Evolutionary conservation across 1,284 basidiomycete genomes (phyloP), one percentile per base, ranked within the genome.

Genomic region (Moniliella sp.): DNA sequence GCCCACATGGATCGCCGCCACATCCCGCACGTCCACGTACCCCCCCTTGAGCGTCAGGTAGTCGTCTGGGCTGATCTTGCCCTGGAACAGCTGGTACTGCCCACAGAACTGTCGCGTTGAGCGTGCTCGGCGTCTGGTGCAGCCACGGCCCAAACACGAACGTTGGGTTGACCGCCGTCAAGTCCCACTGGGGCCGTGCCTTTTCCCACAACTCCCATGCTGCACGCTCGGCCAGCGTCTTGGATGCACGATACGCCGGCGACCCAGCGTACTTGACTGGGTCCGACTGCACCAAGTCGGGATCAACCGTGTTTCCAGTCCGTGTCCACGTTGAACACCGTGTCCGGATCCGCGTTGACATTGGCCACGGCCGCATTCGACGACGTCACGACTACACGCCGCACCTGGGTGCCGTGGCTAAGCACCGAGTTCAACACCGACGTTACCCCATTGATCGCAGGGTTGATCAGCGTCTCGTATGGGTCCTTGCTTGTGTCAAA

Each of bases 271-370:
- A 36, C 8, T 42, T 37, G 18, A 45, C 43, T 31, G 44, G 46
- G 13, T 42, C 31, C 17, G 45, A 36, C 27, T 43, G 28, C n/a
- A 40, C 46, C 10, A 67, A 61, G 13, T 65, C 51, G 12, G 70
- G 57, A 3, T 69, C 65, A 23, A 65, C 62, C 5, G 69, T 54
- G 62, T n/a, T 79, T 77, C 77, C 77, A 81, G 53, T 76, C 68
- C 11, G 50, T 39, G 43, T 73, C 44, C 3, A 37, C 38, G 21
- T 23, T 23, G 21, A 7, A 23, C 21, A 23, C n/a, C 8, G 8
- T 7, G 21, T 23, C 21, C 16, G 38, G 31, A 4, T 51, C 36
- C 17, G 36, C 35, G 2, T 59, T 38, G 2, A 59, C 38, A 26
- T 63, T 59, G 25, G 69, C 39, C 35, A 75, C 58, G 2, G 72